Evolutionary conservation across 2,329 filamentous ascomycete genomes (phyloP).

Genomic region (Diplodia mutila): DNA sequence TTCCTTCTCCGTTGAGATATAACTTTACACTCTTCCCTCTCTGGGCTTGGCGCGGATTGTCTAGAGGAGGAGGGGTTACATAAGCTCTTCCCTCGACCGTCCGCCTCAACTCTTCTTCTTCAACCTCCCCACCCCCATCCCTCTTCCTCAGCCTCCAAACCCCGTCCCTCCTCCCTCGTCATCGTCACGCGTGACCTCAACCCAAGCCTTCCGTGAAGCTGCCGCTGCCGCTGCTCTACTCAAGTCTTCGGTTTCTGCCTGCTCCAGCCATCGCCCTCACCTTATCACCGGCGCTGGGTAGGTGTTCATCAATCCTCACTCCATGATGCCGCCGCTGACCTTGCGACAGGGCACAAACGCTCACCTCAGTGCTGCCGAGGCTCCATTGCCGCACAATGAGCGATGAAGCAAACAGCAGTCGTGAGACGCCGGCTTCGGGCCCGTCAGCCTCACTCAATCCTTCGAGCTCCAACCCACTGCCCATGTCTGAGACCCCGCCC

Average conservation of each 20-base stretch:
- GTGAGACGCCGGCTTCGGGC: not conserved
- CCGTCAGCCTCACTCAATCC: no score
- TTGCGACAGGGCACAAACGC: no score
- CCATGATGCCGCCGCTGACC: not conserved
- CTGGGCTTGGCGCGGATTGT: not conserved
- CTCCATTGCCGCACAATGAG: not conserved
- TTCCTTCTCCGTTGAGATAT: not conserved
- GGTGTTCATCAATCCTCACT: not conserved
- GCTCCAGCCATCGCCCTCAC: not conserved
- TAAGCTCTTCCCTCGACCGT: not conserved
- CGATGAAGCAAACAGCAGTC: not conserved
- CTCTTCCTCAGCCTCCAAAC: no score
- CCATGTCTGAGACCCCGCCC: no score
- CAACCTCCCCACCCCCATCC: no score
- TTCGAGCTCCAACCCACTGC: no score
- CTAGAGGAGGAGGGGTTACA: not conserved
- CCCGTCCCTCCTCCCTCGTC: not conserved
- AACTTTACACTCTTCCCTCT: not conserved
- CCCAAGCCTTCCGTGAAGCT: not conserved
- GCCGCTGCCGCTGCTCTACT: not conserved
- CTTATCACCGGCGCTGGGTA: not conserved
- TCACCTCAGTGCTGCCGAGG: not conserved
- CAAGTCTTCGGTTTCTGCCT: not conserved
- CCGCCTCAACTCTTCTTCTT: no score
- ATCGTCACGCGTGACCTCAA: not conserved